Conservation (phyloP, 306 rosid genomes). For the Dalbergia cochinchinensis region DNA sequence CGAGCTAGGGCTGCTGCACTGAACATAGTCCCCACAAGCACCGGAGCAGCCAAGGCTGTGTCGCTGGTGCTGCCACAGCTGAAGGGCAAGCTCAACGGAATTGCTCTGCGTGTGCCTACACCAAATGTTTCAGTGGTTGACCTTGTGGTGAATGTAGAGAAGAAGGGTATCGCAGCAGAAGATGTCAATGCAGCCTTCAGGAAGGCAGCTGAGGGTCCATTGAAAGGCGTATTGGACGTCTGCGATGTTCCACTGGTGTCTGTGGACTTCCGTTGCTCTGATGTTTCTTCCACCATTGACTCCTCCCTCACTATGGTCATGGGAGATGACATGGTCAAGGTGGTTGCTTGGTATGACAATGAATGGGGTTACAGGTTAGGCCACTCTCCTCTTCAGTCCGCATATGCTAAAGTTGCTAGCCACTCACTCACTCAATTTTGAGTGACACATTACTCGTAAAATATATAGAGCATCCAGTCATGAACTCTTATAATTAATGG, state of each 20-base stretch:
- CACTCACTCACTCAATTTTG: too few relatives aligned
- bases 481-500: background rate
- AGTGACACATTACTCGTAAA: too few relatives aligned
- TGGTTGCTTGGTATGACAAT: constrained; percentile 77
- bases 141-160: constrained; percentile 86
- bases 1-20: constrained; percentile 97
- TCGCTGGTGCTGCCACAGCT: constrained; percentile 90
- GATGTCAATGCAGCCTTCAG: constrained; percentile 97
- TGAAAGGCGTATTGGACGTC: constrained; percentile 85
- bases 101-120: constrained; percentile 96
- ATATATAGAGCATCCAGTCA: background rate
- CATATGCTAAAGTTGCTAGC: too few relatives aligned
- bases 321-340: constrained; percentile 99
- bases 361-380: constrained; percentile 83
- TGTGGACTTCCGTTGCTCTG: constrained; percentile 89
- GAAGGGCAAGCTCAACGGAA: constrained; percentile 97
- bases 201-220: constrained; percentile 88
- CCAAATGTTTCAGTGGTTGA: constrained; percentile 97
- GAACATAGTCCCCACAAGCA: constrained; percentile 98
- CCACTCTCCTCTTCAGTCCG: background rate
- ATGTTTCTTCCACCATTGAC: constrained; percentile 93
- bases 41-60: constrained; percentile 99
- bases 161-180: constrained; percentile 89
- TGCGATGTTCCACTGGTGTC: constrained; percentile 96
- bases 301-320: constrained; percentile 97